Evolutionary conservation across 2,329 filamentous ascomycete genomes (phyloP).

Genomic region (Ustulina deusta): DNA sequence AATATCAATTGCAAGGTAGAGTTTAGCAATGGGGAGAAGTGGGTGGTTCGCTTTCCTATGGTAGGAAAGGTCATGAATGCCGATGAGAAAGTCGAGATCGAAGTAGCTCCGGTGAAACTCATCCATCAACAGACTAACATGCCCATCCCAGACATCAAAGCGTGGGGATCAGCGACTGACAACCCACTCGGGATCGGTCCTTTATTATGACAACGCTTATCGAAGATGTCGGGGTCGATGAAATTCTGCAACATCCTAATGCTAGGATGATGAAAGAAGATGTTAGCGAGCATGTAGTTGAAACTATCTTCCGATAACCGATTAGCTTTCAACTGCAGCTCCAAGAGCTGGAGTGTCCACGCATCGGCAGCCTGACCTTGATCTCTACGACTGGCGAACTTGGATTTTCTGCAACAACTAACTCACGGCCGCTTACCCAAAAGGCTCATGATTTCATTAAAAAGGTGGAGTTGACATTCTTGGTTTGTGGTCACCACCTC

Average conservation of each 20-base stretch:
- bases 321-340: conserved; percentile 31
- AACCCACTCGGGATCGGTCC: conserved; percentile 37
- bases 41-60: conserved; percentile 38
- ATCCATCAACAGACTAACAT: conserved; percentile 36
- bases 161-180: conserved; percentile 37
- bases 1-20: conserved; percentile 28
- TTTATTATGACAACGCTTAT: conserved; percentile 37
- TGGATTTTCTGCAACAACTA: conserved; percentile 14
- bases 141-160: conserved; percentile 36
- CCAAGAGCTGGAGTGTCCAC: conserved; percentile 19
- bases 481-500: conserved; percentile 4
- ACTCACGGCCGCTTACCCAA: conserved; percentile 23
- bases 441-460: conserved; percentile 23
- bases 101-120: conserved; percentile 36
- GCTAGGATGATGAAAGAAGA: conserved; percentile 30
- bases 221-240: conserved; percentile 31
- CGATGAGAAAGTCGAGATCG: conserved; percentile 38
- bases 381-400: conserved; percentile 1
- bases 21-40: conserved; percentile 35
- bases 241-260: conserved; percentile 33
- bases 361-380: conserved; percentile 26
- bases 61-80: conserved; percentile 32
- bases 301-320: conserved; percentile 26
- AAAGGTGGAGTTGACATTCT: conserved; percentile 18
- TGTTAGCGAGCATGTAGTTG: conserved; percentile 20